phyloP scores from a whole-genome alignment of 108 stramenopile species.

The Cyclostephanos tholiformis region DNA sequence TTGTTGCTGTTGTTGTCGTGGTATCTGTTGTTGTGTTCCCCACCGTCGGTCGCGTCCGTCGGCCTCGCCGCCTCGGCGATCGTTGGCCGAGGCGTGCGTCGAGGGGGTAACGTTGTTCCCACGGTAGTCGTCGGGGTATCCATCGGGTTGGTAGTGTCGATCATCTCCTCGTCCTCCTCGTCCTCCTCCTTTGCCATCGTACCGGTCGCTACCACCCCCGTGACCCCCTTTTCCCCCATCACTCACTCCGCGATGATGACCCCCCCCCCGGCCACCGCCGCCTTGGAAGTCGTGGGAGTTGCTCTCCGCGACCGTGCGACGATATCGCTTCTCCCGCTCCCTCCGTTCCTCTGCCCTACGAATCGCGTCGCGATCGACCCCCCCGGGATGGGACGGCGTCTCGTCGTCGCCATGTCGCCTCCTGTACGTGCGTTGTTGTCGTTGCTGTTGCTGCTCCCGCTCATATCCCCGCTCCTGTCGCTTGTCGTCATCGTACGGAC shows the following conservation, averaged over 20 bases:
- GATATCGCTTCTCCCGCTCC: conserved; percentile 41
- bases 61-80: background rate
- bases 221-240: background rate
- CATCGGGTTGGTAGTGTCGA: background rate
- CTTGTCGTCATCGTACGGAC: conserved; percentile 1
- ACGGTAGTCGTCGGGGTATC: background rate
- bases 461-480: conserved; percentile 9
- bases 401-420: conserved; percentile 40
- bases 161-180: background rate
- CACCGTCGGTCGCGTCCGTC: conserved; percentile 5
- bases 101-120: conserved; percentile 39
- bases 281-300: background rate
- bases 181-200: conserved; percentile 31
- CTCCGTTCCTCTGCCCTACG: conserved; percentile 47
- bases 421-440: conserved; percentile 46
- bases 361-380: conserved; percentile 58
- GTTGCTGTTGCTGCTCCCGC: background rate
- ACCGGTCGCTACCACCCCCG: too few relatives aligned
- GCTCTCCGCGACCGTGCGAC: conserved; percentile 8
- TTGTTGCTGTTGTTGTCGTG: conserved; percentile 22
- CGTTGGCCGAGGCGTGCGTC: conserved; percentile 37
- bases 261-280: background rate
- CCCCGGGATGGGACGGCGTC: conserved; percentile 77
- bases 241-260: background rate
- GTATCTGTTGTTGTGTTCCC: background rate